Percentiles rank a stretch among this genome's conserved stretches.
Conservation (phyloP, 768 basidiomycete genomes). For the Pisolithus microcarpus region DNA sequence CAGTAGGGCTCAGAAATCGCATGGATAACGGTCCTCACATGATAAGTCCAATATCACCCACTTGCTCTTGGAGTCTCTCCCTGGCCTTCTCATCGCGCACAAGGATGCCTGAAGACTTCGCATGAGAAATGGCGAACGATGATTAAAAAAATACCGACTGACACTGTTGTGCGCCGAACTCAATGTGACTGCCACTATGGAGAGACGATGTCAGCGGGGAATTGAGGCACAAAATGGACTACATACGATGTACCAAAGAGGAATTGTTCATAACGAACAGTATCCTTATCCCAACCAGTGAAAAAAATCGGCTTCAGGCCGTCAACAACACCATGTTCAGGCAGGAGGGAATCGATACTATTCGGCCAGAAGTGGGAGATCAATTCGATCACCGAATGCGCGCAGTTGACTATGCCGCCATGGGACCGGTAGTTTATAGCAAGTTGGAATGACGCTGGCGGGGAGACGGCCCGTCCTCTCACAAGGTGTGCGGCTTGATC, state of each 20-base stretch:
- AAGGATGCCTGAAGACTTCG: slow-evolving; percentile 45
- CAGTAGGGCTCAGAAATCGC: not conserved
- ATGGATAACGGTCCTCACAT: slow-evolving; percentile 34
- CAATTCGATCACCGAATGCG: slow-evolving; percentile 56
- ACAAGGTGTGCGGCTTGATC: slow-evolving; percentile 10
- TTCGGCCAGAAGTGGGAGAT: slow-evolving; percentile 57
- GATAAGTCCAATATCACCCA: slow-evolving; percentile 54
- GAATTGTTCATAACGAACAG: slow-evolving; percentile 47
- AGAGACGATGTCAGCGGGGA: slow-evolving; percentile 5
- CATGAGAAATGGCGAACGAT: not conserved
- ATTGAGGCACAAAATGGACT: not conserved
- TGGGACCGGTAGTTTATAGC: slow-evolving; percentile 64
- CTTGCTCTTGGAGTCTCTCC: slow-evolving; percentile 38
- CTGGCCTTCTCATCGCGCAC: slow-evolving; percentile 55
- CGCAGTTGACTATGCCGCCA: slow-evolving; percentile 67
- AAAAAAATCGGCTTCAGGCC: slow-evolving; percentile 56
- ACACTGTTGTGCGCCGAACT: slow-evolving; percentile 67
- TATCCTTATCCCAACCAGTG: slow-evolving; percentile 37
- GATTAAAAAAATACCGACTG: slow-evolving; percentile 3
- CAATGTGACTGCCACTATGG: slow-evolving; percentile 40
- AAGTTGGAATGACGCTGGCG: slow-evolving; percentile 47
- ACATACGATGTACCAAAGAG: slow-evolving; percentile 43
- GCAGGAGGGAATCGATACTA: slow-evolving; percentile 51
- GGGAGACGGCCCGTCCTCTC: slow-evolving; percentile 9
- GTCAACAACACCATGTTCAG: slow-evolving; percentile 48